A percentile compares a stretch with the other conserved stretches of the same genome.
These are phyloP conservation scores for Suillus lakei DNA, from an alignment of 768 basidiomycete genomes.

Conservation along the genomic window DNA sequence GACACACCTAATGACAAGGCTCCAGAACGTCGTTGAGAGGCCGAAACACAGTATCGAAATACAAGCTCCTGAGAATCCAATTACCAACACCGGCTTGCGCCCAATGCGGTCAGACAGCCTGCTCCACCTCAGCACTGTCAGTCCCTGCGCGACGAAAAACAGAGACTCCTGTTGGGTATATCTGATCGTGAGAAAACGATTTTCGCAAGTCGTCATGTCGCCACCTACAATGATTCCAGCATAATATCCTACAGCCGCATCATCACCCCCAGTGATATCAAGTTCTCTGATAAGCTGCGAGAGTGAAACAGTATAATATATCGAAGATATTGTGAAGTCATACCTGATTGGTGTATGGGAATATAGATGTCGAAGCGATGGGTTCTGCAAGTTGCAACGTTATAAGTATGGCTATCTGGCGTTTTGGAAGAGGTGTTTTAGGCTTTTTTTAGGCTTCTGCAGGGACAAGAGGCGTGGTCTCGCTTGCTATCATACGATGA, in stretches of 20 bases:
- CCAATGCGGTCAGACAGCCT: conserved; percentile 62
- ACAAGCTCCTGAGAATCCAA: conserved; percentile 55
- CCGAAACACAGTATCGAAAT: conserved; percentile 65
- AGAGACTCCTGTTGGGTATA: conserved; percentile 53
- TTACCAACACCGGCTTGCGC: conserved; percentile 61
- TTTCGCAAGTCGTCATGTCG: background rate
- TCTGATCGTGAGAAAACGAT: too few species aligned
- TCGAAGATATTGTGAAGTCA: background rate
- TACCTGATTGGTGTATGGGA: conserved; percentile 57
- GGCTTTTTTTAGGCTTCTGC: conserved; percentile 20
- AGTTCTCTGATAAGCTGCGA: conserved; percentile 64
- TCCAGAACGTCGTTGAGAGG: conserved; percentile 58
- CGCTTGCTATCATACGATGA: background rate
- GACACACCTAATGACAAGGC: conserved; percentile 57
- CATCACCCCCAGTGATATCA: conserved; percentile 65
- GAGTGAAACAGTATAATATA: background rate
- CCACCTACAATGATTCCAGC: conserved; percentile 62
- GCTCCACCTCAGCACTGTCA: conserved; percentile 68
- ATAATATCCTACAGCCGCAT: conserved; percentile 69
- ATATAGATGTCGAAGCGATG: conserved; percentile 49
- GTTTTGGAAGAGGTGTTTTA: conserved; percentile 46
- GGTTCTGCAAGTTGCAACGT: conserved; percentile 52
- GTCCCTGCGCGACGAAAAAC: conserved; percentile 62
- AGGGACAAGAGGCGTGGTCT: background rate
- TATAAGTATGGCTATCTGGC: conserved; percentile 51